Base-by-base conservation (phyloP, 2,329 filamentous ascomycete genomes). In the Graphilbum fragrans region DNA sequence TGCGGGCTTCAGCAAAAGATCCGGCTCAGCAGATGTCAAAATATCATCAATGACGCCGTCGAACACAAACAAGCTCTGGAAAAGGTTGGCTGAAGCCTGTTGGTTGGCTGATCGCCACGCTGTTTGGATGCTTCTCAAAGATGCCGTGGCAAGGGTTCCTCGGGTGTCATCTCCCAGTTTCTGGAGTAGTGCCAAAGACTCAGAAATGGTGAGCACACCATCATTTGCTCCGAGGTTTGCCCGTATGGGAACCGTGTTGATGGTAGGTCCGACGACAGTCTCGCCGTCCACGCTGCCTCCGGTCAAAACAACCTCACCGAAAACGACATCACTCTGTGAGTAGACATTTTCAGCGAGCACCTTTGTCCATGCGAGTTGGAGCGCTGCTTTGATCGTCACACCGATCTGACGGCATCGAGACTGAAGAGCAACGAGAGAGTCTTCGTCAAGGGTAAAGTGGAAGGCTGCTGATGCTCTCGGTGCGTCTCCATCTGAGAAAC, bases 61-160 rank as follows among this genome's bases (percentile, higher is more conserved):
- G 23, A 50, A 53, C 4, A 52, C 51, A 36, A 53, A 53, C 31
- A 53, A 32, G 38, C 51, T 53, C 33, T 53, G 48, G 42, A 53
- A 52, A 1, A 53, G 48, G 17, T 43, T 44, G 0, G 44, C 40
- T 2, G 47, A 22, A 11, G 42, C 38, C 19, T 45, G 33, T 3
- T 41, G 36, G 16, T 20, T 32, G 23, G 40, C 43, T 4, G 45
- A 49, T 38, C 50, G 43, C 51, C 51, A 53, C 16, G 38, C n/a
- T 4, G 47, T 45, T 41, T 53, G 50, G 7, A 52, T 40, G 20
- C 34, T 37, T 10, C 51, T 42, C 40, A 53, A 31, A 21, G 51
- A 53, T 5, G 49, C 51, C 47, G 51, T 47, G 22, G 39, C 39
- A 20, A 38, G 38, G 0, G 41, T 36, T 1, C 50, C 50, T 8